Percentiles rank a stretch among this genome's conserved stretches.
phyloP scores from a whole-genome alignment of 2,329 filamentous ascomycete genomes.

The Pseudogymnoascus sp. region DNA sequence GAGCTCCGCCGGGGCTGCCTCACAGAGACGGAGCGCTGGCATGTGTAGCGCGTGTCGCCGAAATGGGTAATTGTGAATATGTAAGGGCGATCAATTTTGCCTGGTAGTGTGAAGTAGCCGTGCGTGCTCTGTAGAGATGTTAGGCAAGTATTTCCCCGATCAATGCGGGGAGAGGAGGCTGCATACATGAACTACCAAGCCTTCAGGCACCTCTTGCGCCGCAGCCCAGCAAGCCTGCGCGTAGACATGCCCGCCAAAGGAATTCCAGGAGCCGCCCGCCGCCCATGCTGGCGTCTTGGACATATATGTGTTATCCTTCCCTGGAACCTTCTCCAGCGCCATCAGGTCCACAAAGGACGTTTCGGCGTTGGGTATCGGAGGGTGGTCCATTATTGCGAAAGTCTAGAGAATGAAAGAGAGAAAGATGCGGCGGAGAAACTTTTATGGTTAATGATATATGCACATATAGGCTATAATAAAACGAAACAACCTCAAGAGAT shows the following conservation, averaged over 20 bases:
- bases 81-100: constrained; percentile 41
- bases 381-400: not conserved
- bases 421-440: not conserved
- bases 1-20: constrained; percentile 40
- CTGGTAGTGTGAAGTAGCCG: constrained; percentile 45
- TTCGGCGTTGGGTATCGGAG: not conserved
- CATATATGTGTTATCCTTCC: constrained; percentile 12
- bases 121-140: constrained; percentile 31
- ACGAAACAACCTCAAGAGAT: not conserved
- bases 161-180: not conserved
- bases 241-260: constrained; percentile 39
- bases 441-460: not conserved
- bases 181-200: constrained; percentile 35
- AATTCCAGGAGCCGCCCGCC: constrained; percentile 17
- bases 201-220: constrained; percentile 27
- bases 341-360: constrained; percentile 13
- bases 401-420: not conserved
- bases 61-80: constrained; percentile 41
- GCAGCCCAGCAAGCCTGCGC: constrained; percentile 34
- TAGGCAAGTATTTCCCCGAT: not conserved
- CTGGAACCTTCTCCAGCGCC: constrained; percentile 11
- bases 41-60: constrained; percentile 39
- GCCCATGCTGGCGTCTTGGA: constrained; percentile 13
- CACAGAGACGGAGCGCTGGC: constrained; percentile 41
- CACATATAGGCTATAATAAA: not conserved